Base-by-base conservation (phyloP, 371 early-diverging fungal genomes). In the Syncephalastrum contaminatum region DNA sequence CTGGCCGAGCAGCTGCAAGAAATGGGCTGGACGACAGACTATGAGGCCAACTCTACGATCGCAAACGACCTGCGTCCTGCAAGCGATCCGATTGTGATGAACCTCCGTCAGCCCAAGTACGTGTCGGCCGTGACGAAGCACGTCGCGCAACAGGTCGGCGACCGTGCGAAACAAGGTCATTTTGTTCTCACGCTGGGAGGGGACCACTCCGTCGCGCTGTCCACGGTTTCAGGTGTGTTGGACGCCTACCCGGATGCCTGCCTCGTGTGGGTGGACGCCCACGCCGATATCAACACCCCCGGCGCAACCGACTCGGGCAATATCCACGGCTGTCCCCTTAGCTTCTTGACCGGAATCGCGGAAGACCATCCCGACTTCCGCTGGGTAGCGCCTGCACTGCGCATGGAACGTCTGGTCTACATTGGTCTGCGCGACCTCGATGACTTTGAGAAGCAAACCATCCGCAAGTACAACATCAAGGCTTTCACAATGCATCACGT, bases 401-500 rank as follows among this genome's bases (percentile, higher is more conserved):
- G 78, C 42, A 71, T 86, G 20, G 79, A 91, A 49, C 85, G 90
- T 40, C 70, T 98, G 42, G 95, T 91, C 36, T 98, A 97, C 77
- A 96, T 98, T 77, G 98, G 97, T 45, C 82, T 98, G 54, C 90
- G 98, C 56, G 97, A 97, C 76, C 85, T 98, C 25, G 98, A 98
- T 70, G 77, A 72, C 1, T 86, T 75, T 14, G 96, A 96, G 67
- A 95, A 93, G 80, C 76, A 80, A 59, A 86, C 95, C 49, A 69
- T 96, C 50, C 72, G 80, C 14, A 83, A 92, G 52, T 66, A 87
- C 49, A 80, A 80, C 49, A 96, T 95, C 80, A 89, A 90, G 74
- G 97, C 96, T 16, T 97, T 92, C 67, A 88, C 92, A 3, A 97
- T 96, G 98, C 93, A 94, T 69, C 94, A 98, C 54, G 95, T 97